Base-by-base conservation (phyloP, 2,329 filamentous ascomycete species). In the Colletotrichum coccodes region DNA sequence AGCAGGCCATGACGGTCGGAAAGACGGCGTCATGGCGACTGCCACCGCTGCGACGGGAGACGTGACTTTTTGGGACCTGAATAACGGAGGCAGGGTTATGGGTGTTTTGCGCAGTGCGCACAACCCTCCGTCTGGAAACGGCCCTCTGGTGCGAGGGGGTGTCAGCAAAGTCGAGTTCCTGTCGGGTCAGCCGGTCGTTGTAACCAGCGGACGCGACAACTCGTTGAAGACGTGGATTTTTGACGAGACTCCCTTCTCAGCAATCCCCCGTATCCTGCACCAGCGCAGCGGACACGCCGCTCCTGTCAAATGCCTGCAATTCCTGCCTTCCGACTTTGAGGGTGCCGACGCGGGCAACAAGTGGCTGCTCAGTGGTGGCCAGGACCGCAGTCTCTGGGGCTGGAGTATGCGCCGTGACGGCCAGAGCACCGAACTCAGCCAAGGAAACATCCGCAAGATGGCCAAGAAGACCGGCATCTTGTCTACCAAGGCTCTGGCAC, bases 211-310 rank as follows among this genome's bases (percentile, higher is more conserved):
- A 5, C 86, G 93, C 54, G 96, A 99, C 79, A 99, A 99, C 80
- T 94, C 95, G 11, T 83, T 99, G 68, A 97, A 95, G 78, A 95
- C 94, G 6, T 98, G 95, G 95, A 96, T 98, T 70, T 97, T 98
- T 74, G 95, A 98, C 75, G 92, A 97, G 78, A 91, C 91, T 0
- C 95, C 95, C 0, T 97, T 97, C 78, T 96, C 93, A 0, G 91
- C 95, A 0, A 87, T 95, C 12, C 96, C 96, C 2, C 89, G 95
- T 21, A 92, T 94, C 30, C 83, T 99, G 34, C 96, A 99, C 79
- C 89, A 90, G 3, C 89, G 96, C 72, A 94, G 93, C 73, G 96
- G 96, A 2, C 96, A 99, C 78, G 94, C 95, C 11, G 94, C 92
- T 3, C 91, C 95, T 0, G 90, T 98, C 61, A 95, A 91, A 38